A percentile compares a stretch with the other conserved stretches of the same genome.
phyloP scores from a whole-genome alignment of 306 rosid genomes.

The Fragaria nilgerrensis region DNA sequence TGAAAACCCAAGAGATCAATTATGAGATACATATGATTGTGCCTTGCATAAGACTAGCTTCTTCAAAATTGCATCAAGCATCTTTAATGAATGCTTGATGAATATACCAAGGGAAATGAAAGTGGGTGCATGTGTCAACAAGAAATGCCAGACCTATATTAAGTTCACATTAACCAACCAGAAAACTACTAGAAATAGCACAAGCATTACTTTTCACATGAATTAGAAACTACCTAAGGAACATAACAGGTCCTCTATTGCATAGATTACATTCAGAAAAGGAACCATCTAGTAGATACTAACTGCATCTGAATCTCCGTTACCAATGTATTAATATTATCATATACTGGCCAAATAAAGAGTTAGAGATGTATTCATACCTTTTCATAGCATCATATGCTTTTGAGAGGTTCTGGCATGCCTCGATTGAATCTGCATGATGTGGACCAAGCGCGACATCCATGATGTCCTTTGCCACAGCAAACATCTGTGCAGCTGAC shows the following conservation, averaged over 20 bases:
- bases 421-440: conserved; percentile 80
- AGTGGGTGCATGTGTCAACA: neutral
- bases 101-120: neutral
- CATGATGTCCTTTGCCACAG: conserved; percentile 90
- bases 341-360: conserved; percentile 4
- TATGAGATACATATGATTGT: neutral
- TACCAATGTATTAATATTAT: conserved; percentile 24
- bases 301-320: neutral
- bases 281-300: conserved; percentile 6
- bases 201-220: neutral
- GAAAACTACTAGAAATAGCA: neutral
- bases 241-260: neutral
- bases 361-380: conserved; percentile 36
- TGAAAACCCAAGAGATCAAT: conserved; percentile 39
- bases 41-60: neutral
- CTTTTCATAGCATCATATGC: conserved; percentile 78
- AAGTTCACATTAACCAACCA: neutral
- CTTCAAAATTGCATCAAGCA: neutral
- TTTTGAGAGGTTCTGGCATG: conserved; percentile 89
- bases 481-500: conserved; percentile 96
- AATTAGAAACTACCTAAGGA: neutral
- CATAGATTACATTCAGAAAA: neutral
- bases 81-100: neutral
- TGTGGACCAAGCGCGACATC: conserved; percentile 92
- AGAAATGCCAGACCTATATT: neutral